Evolutionary conservation across 1,284 basidiomycete species (phyloP).

Genomic region (Ceratobasidium sp.): DNA sequence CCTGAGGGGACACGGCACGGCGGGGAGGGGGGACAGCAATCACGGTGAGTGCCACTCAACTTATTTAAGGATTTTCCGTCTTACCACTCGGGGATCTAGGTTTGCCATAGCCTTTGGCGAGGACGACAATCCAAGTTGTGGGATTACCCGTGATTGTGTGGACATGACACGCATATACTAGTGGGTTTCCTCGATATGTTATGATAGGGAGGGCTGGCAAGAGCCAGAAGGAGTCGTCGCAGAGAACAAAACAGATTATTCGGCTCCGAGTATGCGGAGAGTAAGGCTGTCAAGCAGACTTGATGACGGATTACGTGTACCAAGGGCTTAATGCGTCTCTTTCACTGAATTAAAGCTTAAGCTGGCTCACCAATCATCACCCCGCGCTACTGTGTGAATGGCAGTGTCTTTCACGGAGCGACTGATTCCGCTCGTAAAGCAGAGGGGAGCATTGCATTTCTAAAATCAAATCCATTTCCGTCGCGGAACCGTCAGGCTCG

Average conservation of each 20-base stretch:
- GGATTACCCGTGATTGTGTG: slow-evolving; percentile 27
- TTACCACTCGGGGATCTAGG: slow-evolving; percentile 27
- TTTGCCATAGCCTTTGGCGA: slow-evolving; percentile 17
- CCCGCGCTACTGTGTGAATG: background rate
- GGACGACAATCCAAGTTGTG: slow-evolving; percentile 19
- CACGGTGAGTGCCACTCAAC: background rate
- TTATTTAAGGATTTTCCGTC: slow-evolving; percentile 12
- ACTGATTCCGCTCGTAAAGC: background rate
- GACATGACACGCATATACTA: slow-evolving; percentile 44
- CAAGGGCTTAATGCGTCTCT: slow-evolving; percentile 9
- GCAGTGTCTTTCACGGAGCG: background rate
- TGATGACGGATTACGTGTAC: slow-evolving; percentile 39
- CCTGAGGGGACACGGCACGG: background rate
- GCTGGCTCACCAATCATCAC: background rate
- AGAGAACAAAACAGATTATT: slow-evolving; percentile 41
- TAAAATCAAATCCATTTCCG: background rate
- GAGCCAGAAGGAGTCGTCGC: slow-evolving; percentile 38
- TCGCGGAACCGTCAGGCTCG: slow-evolving; percentile 12
- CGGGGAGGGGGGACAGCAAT: background rate
- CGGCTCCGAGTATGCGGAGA: slow-evolving; percentile 41
- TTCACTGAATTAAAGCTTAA: slow-evolving; percentile 5
- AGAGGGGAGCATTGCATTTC: background rate
- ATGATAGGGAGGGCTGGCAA: slow-evolving; percentile 23
- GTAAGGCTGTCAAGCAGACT: slow-evolving; percentile 28
- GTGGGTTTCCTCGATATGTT: slow-evolving; percentile 37